Evolutionary conservation across 257 asterid species (phyloP), one percentile per base, ranked within the genome.

Genomic region (Paulownia fortunei): DNA sequence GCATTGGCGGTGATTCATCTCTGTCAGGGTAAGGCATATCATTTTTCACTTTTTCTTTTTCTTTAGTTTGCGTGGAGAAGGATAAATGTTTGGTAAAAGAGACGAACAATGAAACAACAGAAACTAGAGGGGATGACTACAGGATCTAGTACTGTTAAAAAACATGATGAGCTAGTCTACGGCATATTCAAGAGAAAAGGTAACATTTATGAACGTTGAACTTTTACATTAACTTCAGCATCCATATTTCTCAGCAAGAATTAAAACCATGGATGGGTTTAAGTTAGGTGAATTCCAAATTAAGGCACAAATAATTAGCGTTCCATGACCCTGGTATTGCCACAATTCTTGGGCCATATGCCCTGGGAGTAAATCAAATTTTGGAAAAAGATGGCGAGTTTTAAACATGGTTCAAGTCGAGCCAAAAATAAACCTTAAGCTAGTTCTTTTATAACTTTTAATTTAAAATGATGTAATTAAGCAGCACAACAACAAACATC

Each of bases 381-480:
- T 55, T 60, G 74, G 39, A 41, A 60, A 74, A 36, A 18, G 46
- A 30, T n/a, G 11, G 13, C 26, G 41, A 30, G 12, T 58, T 16
- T 74, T 16, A 16, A 51, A 27, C 42, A 66, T 19, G 24, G 19
- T 23, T 44, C 36, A 36, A 44, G 19, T 44, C n/a, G n/a, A 62
- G 37, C 60, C 36, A 54, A 18, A 10, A 79, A 69, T 27, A 30
- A 47, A 65, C 34, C 55, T 42, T 23, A n/a, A 63, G 34, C 76
- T 58, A 21, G 78, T 49, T 63, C 30, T 32, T 72, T 49, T 18
- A n/a, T 8, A 47, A 63, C 47, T 72, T 34, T 19, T 71, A 41
- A 54, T 71, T 65, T 27, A 51, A 60, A 41, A 69, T 16, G 41
- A 24, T 74, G 44, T 11, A 54, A 69, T 49, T 47, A 72, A 77